phyloP scores from a whole-genome alignment of 2,329 filamentous ascomycete species.

The Celoporthe dispersa region DNA sequence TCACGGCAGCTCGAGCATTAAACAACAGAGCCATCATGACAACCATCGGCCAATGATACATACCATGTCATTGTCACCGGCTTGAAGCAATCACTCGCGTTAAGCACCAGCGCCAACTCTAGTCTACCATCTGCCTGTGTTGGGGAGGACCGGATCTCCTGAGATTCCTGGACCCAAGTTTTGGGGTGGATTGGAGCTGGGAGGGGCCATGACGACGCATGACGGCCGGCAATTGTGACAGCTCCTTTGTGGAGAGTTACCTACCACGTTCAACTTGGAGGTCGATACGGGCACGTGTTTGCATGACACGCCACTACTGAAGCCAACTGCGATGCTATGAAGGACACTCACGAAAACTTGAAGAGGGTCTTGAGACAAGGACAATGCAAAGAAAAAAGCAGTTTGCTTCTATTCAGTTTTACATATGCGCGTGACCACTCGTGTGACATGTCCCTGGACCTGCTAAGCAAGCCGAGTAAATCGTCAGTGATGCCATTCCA shows the following conservation, averaged over 20 bases:
- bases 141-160: conserved; percentile 32
- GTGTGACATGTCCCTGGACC: not conserved
- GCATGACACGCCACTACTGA: conserved; percentile 20
- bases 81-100: conserved; percentile 27
- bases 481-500: not conserved
- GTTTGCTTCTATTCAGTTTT: conserved; percentile 21
- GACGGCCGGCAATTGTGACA: conserved; percentile 22
- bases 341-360: conserved; percentile 13
- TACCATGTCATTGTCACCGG: conserved; percentile 28
- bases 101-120: conserved; percentile 8
- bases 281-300: conserved; percentile 27
- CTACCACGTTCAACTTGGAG: conserved; percentile 24
- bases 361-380: conserved; percentile 18
- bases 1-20: conserved; percentile 47
- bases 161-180: conserved; percentile 30
- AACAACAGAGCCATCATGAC: conserved; percentile 35
- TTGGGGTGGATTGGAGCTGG: conserved; percentile 23
- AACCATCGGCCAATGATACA: conserved; percentile 35
- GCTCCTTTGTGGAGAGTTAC: conserved; percentile 25
- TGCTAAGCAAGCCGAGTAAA: not conserved
- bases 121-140: conserved; percentile 28
- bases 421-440: conserved; percentile 6
- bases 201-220: conserved; percentile 23
- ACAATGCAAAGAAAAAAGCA: conserved; percentile 26
- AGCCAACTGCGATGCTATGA: conserved; percentile 27